phyloP scores from a whole-genome alignment of 1,139 yeast species.

The Meyerozyma guilliermondii region DNA sequence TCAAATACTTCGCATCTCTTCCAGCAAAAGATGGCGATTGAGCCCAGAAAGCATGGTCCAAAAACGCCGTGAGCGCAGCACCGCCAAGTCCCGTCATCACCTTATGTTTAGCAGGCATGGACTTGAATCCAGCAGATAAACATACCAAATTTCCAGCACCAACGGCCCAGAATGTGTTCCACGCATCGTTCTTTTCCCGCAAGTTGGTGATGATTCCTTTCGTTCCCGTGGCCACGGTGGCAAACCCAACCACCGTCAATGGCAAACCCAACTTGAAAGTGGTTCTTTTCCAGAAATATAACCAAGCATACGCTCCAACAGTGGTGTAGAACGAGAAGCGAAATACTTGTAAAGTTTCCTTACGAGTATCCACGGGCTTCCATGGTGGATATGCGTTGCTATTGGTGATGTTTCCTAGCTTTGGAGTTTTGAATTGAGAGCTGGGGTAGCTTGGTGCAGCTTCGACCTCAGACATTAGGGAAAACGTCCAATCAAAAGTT shows the following conservation, averaged over 20 bases:
- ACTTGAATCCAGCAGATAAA: conserved; percentile 37
- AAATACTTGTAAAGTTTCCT: conserved; percentile 36
- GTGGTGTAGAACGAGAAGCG: conserved; percentile 41
- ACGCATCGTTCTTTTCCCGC: conserved; percentile 46
- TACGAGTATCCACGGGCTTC: conserved; percentile 42
- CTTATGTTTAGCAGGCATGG: conserved; percentile 41
- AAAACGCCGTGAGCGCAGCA: conserved; percentile 33
- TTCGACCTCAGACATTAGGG: conserved; percentile 13
- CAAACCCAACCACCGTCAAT: conserved; percentile 34
- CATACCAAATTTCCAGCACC: conserved; percentile 39
- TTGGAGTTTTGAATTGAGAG: conserved; percentile 39
- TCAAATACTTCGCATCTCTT: conserved; percentile 29
- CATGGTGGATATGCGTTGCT: conserved; percentile 42
- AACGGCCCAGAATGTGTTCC: conserved; percentile 46
- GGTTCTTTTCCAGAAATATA: conserved; percentile 44
- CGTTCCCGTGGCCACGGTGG: conserved; percentile 40
- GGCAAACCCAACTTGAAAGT: conserved; percentile 42
- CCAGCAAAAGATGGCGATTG: conserved; percentile 41
- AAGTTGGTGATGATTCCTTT: conserved; percentile 39
- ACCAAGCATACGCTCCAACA: conserved; percentile 46
- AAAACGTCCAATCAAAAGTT: conserved; percentile 1
- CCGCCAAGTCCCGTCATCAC: conserved; percentile 38
- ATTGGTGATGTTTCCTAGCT: conserved; percentile 34
- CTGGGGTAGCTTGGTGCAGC: conserved; percentile 21
- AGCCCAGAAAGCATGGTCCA: conserved; percentile 41